Evolutionary conservation across 1,284 basidiomycete species (phyloP).

Genomic region (Xanthoconium separans): DNA sequence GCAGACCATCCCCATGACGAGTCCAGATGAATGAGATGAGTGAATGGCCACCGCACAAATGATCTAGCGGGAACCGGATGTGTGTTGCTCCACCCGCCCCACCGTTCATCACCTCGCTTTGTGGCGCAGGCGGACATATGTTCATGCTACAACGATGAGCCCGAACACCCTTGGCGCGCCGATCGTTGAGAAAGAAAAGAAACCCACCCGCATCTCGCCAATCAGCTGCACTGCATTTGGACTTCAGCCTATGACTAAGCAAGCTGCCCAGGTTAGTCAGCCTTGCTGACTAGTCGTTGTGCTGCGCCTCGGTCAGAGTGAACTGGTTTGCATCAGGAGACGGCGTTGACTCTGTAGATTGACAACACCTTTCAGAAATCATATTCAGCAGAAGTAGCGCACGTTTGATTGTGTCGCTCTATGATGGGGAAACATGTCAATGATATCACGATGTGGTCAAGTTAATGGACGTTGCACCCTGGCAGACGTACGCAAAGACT

Average conservation of each 20-base stretch:
- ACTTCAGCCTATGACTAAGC: constrained; percentile 45
- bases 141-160: constrained; percentile 67
- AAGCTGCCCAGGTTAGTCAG: constrained; percentile 38
- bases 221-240: background rate
- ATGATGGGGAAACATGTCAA: constrained; percentile 43
- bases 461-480: constrained; percentile 45
- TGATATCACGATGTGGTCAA: constrained; percentile 7
- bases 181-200: too few relatives aligned
- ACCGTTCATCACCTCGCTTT: constrained; percentile 27
- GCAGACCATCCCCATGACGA: constrained; percentile 50
- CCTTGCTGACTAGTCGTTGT: background rate
- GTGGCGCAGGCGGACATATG: constrained; percentile 63
- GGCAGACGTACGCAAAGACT: constrained; percentile 47
- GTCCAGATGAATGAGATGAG: background rate
- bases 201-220: too few relatives aligned
- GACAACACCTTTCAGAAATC: constrained; percentile 61
- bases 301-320: constrained; percentile 28
- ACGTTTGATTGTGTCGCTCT: constrained; percentile 64
- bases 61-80: background rate
- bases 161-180: constrained; percentile 57
- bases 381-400: constrained; percentile 16
- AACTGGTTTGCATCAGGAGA: constrained; percentile 11
- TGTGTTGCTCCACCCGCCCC: constrained; percentile 32
- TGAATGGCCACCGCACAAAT: constrained; percentile 34
- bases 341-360: constrained; percentile 42